Evolutionary conservation across 1,284 basidiomycete species (phyloP).

Genomic region (Austroboletus olivaceoglutinosus): DNA sequence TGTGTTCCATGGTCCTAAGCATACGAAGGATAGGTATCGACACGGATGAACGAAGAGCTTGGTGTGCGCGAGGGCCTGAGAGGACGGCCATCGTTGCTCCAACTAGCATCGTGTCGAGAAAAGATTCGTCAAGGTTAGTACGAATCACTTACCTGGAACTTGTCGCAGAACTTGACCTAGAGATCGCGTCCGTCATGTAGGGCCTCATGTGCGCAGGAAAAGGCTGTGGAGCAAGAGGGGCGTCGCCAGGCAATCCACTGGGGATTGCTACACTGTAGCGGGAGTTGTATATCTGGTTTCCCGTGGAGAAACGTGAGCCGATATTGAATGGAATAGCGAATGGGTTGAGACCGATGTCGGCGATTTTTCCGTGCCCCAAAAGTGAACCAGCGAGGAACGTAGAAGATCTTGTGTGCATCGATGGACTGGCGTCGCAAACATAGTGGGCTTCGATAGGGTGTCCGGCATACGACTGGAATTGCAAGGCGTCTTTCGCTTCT

Average conservation of each 20-base stretch:
- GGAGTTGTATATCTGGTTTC: conserved; percentile 7
- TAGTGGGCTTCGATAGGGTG: conserved; percentile 49
- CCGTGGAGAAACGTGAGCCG: conserved; percentile 11
- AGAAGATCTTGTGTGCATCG: conserved; percentile 17
- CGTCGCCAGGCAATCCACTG: conserved; percentile 23
- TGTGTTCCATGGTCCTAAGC: conserved; percentile 12
- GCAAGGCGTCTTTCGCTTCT: conserved; percentile 59
- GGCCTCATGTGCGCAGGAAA: conserved; percentile 19
- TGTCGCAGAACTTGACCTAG: conserved; percentile 36
- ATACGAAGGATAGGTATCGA: conserved; percentile 22
- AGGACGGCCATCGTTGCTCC: conserved; percentile 30
- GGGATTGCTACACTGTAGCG: conserved; percentile 4
- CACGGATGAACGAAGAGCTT: conserved; percentile 11
- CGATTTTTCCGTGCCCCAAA: conserved; percentile 14
- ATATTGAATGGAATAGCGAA: conserved; percentile 34
- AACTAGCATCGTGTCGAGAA: conserved; percentile 21
- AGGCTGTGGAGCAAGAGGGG: conserved; percentile 32
- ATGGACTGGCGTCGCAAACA: conserved; percentile 28
- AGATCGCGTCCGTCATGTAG: conserved; percentile 25
- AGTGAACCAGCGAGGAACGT: conserved; percentile 9
- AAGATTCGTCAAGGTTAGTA: neutral
- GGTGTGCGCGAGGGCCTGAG: conserved; percentile 15
- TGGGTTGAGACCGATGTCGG: conserved; percentile 32
- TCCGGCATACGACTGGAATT: conserved; percentile 59
- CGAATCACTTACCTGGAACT: conserved; percentile 34